Base-by-base conservation (phyloP, 371 early-diverging fungal genomes). In the Conidiobolus incongruus region DNA sequence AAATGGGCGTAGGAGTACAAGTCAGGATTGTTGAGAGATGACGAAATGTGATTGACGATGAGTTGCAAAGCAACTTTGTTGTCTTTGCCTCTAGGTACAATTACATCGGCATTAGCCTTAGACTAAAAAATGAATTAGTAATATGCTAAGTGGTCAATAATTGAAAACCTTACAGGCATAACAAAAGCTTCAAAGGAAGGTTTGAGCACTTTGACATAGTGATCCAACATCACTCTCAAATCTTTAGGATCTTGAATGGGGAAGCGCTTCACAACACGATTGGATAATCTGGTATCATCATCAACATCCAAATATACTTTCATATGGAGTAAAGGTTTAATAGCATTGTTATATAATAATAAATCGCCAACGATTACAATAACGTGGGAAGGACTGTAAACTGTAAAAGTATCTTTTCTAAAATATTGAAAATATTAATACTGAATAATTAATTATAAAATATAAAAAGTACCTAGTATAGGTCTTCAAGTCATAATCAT, bases 271-370 rank as follows among this genome's bases (percentile, higher is more conserved):
- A n/a, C 50, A 62, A 59, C 58, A 53, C 70, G 56, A 20, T 62
- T 47, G 12, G 66, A 56, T 21, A 79, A 49, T 6, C 80, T 49
- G 13, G 63, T 55, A 46, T 80, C 80, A 43, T 61, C 59, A 48
- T 80, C 80, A 19, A 75, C 67, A 47, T 80, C 77, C 21, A 74
- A 61, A 49, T 63, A 68, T 10, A 72, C 56, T 49, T 69, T 73
- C 54, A 77, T n/a, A n/a, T n/a, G n/a, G n/a, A n/a, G n/a, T n/a
- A n/a, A n/a, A n/a, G n/a, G n/a, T n/a, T n/a, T n/a, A n/a, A n/a
- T n/a, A n/a, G n/a, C n/a, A n/a, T n/a, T n/a, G n/a, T n/a, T n/a
- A n/a, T n/a, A n/a, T n/a, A n/a, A n/a, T n/a, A n/a, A n/a, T n/a
- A n/a, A n/a, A n/a, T n/a, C n/a, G n/a, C n/a, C n/a, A n/a, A n/a